phyloP scores from a whole-genome alignment of 306 rosid species.

The Fagus crenata region DNA sequence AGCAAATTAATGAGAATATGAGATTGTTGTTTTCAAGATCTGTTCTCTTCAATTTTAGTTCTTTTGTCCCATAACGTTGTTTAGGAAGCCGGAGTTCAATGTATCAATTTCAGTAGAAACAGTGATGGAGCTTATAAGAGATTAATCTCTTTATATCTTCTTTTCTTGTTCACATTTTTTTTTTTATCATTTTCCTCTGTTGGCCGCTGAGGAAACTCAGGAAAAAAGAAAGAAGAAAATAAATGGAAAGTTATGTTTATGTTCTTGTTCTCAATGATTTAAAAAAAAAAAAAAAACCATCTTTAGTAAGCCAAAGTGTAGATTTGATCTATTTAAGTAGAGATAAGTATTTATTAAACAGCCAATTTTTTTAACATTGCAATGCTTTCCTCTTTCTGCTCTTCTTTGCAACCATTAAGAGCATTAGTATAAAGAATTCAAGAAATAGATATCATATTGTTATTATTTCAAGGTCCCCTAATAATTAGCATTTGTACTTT shows the following conservation, averaged over 20 bases:
- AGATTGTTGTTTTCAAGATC: too few species aligned
- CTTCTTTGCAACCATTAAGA: background rate
- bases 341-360: too few species aligned
- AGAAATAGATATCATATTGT: background rate
- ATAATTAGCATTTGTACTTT: conserved; percentile 1
- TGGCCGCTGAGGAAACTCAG: too few species aligned
- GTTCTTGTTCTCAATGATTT: background rate
- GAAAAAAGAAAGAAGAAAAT: too few species aligned
- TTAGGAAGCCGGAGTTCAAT: too few species aligned
- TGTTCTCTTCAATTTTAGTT: too few species aligned
- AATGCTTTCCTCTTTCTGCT: background rate
- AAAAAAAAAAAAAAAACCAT: background rate
- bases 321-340: too few species aligned
- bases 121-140: background rate
- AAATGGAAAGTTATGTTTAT: background rate
- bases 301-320: background rate
- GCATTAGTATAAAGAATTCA: background rate
- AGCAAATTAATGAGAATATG: too few species aligned
- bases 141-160: background rate
- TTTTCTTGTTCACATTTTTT: background rate
- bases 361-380: background rate
- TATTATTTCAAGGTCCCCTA: conserved; percentile 2
- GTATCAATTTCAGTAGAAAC: too few species aligned
- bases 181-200: background rate
- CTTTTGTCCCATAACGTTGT: too few species aligned